These are phyloP conservation scores for Suillus placidus DNA, from an alignment of 768 basidiomycete genomes.

Conservation along the genomic window DNA sequence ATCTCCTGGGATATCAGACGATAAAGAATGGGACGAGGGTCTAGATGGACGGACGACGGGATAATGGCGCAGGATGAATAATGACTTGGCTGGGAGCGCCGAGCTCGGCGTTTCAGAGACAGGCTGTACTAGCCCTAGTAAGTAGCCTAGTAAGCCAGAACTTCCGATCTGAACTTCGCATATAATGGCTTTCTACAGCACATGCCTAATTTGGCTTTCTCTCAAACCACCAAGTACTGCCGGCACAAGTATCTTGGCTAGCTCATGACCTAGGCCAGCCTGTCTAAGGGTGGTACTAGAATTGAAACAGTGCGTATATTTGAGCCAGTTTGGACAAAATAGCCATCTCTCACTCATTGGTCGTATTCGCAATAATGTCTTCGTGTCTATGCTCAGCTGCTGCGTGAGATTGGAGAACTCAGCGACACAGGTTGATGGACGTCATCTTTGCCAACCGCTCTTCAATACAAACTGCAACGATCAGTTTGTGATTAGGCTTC, in stretches of 20 bases:
- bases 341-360: not conserved
- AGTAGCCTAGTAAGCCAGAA: conserved; percentile 9
- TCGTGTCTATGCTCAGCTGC: not conserved
- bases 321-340: not conserved
- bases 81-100: not conserved
- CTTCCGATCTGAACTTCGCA: not conserved
- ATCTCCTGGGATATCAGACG: conserved; percentile 6
- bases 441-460: not conserved
- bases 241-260: not conserved
- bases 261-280: not conserved
- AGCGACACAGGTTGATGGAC: not conserved
- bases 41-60: conserved; percentile 5
- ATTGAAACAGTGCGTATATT: not conserved
- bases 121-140: conserved; percentile 6
- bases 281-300: not conserved
- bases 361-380: not conserved
- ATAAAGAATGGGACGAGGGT: not conserved
- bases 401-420: not conserved
- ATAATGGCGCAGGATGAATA: conserved; percentile 1
- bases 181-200: conserved; percentile 3
- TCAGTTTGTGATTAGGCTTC: not conserved
- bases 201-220: conserved; percentile 5
- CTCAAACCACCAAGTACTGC: not conserved
- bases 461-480: not conserved
- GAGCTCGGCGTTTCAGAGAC: conserved; percentile 6